These are phyloP conservation scores for Alternaria brassicicola DNA, from an alignment of 2,329 filamentous ascomycete species.

Conservation along the genomic window DNA sequence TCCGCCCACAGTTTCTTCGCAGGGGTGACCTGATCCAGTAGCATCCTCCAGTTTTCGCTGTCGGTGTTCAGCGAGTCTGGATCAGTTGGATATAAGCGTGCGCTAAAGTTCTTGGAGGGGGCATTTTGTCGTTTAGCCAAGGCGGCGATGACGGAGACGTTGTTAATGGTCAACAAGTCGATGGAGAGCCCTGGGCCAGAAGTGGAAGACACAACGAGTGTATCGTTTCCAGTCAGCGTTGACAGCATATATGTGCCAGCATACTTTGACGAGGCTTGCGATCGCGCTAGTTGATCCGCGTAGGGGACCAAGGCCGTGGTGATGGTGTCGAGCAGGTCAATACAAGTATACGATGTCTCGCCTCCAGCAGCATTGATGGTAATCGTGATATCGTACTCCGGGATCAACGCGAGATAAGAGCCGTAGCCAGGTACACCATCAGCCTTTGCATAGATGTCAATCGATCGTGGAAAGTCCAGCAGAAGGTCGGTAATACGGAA, in stretches of 20 bases:
- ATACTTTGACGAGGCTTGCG: slow-evolving; percentile 27
- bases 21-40: slow-evolving; percentile 17
- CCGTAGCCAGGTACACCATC: slow-evolving; percentile 34
- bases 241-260: slow-evolving; percentile 24
- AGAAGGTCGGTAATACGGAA: slow-evolving; percentile 26
- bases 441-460: slow-evolving; percentile 35
- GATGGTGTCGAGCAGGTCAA: slow-evolving; percentile 20
- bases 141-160: slow-evolving; percentile 18
- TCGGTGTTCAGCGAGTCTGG: slow-evolving; percentile 19
- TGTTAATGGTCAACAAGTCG: slow-evolving; percentile 21
- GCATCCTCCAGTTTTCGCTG: slow-evolving; percentile 27
- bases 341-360: slow-evolving; percentile 11
- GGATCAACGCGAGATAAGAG: slow-evolving; percentile 25
- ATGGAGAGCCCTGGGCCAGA: slow-evolving; percentile 31
- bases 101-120: slow-evolving; percentile 17
- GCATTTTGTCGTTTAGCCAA: slow-evolving; percentile 19
- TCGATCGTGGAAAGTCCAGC: slow-evolving; percentile 22
- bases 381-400: slow-evolving; percentile 32
- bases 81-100: slow-evolving; percentile 31
- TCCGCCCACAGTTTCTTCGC: slow-evolving; percentile 22
- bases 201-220: neutral
- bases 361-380: slow-evolving; percentile 31
- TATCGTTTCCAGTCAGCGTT: slow-evolving; percentile 21
- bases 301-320: slow-evolving; percentile 24
- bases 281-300: slow-evolving; percentile 27